Evolutionary conservation across 768 basidiomycete species (phyloP).

Genomic region (Baorangia bicolor): DNA sequence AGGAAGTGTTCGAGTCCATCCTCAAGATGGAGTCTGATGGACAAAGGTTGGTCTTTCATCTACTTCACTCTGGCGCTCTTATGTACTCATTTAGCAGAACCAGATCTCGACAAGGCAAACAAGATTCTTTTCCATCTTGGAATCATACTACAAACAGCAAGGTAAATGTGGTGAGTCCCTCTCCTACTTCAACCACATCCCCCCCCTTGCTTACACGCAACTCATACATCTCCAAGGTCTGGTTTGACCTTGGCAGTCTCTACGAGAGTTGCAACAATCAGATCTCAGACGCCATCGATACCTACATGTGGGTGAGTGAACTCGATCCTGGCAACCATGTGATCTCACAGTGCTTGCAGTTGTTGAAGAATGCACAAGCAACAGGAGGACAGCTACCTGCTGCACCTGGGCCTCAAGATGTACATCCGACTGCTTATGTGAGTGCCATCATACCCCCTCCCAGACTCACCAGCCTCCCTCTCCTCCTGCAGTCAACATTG

Average conservation of each 20-base stretch:
- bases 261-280: too few relatives aligned
- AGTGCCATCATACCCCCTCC: slow-evolving; percentile 70
- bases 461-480: slow-evolving; percentile 63
- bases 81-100: too few relatives aligned
- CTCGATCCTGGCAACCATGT: slow-evolving; percentile 83
- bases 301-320: slow-evolving; percentile 91
- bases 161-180: slow-evolving; percentile 87
- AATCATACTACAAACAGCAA: slow-evolving; percentile 99
- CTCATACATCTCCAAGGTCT: too few relatives aligned
- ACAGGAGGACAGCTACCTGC: too few relatives aligned
- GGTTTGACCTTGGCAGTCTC: too few relatives aligned
- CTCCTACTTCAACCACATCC: slow-evolving; percentile 92
- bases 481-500: slow-evolving; percentile 52
- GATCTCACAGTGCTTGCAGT: slow-evolving; percentile 75
- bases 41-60: slow-evolving; percentile 65
- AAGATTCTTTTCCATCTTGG: slow-evolving; percentile 97
- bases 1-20: slow-evolving; percentile 96
- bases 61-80: slow-evolving; percentile 3
- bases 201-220: slow-evolving; percentile 48
- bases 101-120: slow-evolving; percentile 97
- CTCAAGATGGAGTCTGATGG: slow-evolving; percentile 97
- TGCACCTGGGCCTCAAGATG: too few relatives aligned
- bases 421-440: slow-evolving; percentile 92
- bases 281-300: slow-evolving; percentile 99
- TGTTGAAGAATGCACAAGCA: slow-evolving; percentile 76